phyloP scores from a whole-genome alignment of 2,329 filamentous ascomycete species.

The Botrytis deweyae region DNA sequence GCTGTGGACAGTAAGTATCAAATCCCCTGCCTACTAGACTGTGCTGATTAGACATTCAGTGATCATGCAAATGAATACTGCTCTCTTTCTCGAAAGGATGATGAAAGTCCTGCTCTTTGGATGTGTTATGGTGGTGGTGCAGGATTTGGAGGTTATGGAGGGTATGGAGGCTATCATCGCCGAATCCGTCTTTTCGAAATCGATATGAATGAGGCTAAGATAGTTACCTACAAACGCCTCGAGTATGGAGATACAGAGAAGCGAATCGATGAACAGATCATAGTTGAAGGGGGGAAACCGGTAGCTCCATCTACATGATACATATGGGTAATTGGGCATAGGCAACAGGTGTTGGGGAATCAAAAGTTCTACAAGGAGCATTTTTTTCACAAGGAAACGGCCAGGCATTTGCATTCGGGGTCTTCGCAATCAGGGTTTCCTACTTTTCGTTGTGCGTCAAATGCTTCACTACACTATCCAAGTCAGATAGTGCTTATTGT shows the following conservation, averaged over 20 bases:
- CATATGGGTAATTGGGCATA: neutral
- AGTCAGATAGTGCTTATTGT: neutral
- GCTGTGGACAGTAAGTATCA: constrained; percentile 79
- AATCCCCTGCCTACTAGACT: neutral
- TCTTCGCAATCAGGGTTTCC: neutral
- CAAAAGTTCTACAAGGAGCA: neutral
- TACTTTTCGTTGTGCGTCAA: neutral
- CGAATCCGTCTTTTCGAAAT: constrained; percentile 88
- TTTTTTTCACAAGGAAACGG: neutral
- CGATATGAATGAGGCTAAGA: constrained; percentile 84
- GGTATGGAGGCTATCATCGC: constrained; percentile 82
- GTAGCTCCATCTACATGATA: neutral
- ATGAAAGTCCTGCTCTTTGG: constrained; percentile 70
- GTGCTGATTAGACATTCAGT: constrained; percentile 45
- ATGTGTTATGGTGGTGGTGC: constrained; percentile 96
- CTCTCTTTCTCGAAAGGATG: constrained; percentile 54
- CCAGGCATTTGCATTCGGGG: neutral
- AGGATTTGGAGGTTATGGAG: constrained; percentile 93
- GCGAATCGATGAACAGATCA: constrained; percentile 62
- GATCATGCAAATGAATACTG: constrained; percentile 99
- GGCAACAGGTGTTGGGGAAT: neutral
- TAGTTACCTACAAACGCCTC: constrained; percentile 88
- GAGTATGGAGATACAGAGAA: constrained; percentile 60
- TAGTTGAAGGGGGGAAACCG: constrained; percentile 59
- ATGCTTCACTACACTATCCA: neutral